Evolutionary conservation across 2,329 filamentous ascomycete genomes (phyloP).

Genomic region (Incumbomyces lentus): DNA sequence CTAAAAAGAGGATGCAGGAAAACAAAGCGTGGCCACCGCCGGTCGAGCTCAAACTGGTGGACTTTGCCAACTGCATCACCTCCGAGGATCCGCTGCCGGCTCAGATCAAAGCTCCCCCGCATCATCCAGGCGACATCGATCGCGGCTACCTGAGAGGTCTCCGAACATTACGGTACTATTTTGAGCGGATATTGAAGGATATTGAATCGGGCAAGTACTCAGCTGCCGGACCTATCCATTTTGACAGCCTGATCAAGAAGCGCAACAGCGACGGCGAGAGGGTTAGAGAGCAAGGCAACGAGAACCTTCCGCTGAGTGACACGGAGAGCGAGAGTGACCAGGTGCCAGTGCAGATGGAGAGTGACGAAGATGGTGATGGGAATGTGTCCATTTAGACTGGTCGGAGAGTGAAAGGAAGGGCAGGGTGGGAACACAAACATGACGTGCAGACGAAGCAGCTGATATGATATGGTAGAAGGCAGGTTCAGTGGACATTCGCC

Average conservation of each 20-base stretch:
- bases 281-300: conserved; percentile 28
- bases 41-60: conserved; percentile 93
- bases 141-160: conserved; percentile 81
- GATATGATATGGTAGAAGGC: too few relatives aligned
- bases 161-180: conserved; percentile 68
- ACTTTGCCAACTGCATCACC: conserved; percentile 96
- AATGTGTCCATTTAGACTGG: conserved; percentile 3
- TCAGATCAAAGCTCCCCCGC: conserved; percentile 62
- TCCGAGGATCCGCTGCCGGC: conserved; percentile 59
- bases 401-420: too few relatives aligned
- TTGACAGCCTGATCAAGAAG: conserved; percentile 23
- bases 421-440: too few relatives aligned
- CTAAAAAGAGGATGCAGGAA: conserved; percentile 17
- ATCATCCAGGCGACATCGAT: conserved; percentile 70
- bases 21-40: conserved; percentile 31
- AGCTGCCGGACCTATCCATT: neutral
- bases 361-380: conserved; percentile 4
- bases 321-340: conserved; percentile 3
- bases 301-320: conserved; percentile 19
- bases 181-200: conserved; percentile 76
- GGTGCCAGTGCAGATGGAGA: neutral
- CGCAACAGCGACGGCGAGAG: conserved; percentile 33
- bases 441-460: too few relatives aligned
- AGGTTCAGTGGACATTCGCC: too few relatives aligned
- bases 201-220: conserved; percentile 40